Conservation (phyloP, 108 stramenopile genomes). For the Stephanodiscus minutulus region DNA sequence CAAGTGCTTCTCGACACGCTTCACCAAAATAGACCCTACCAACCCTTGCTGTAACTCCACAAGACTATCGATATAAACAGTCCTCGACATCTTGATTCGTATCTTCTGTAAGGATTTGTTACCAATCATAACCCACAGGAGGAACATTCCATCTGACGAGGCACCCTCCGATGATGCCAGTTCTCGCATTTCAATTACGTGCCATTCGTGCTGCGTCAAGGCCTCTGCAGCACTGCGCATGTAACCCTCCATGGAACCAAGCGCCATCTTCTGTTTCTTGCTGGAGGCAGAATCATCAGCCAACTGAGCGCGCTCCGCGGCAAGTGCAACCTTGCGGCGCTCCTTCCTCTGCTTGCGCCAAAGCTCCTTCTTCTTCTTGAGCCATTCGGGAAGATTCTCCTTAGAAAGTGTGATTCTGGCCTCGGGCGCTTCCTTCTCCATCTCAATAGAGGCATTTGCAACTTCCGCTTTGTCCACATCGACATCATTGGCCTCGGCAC, state of each 20-base stretch:
- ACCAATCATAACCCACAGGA: conserved; percentile 92
- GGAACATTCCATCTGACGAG: conserved; percentile 80
- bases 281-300: conserved; percentile 15
- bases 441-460: conserved; percentile 5
- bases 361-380: conserved; percentile 81
- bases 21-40: conserved; percentile 46
- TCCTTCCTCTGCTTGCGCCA: conserved; percentile 80
- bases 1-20: conserved; percentile 79
- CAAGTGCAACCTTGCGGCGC: conserved; percentile 30
- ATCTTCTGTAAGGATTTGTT: conserved; percentile 79
- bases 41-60: conserved; percentile 51
- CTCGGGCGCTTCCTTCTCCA: conserved; percentile 12
- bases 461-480: not conserved
- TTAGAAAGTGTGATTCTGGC: conserved; percentile 54
- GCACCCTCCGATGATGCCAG: conserved; percentile 67
- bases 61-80: conserved; percentile 73
- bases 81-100: conserved; percentile 80
- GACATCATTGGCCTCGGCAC: conserved; percentile 1
- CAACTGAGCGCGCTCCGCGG: conserved; percentile 8
- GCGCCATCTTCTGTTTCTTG: conserved; percentile 51
- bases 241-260: conserved; percentile 77
- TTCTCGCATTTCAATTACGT: conserved; percentile 93
- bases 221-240: conserved; percentile 76
- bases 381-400: conserved; percentile 84
- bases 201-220: conserved; percentile 79